These are phyloP conservation scores for Termitomyces sp. DNA, from an alignment of 768 basidiomycete species.

Conservation along the genomic window DNA sequence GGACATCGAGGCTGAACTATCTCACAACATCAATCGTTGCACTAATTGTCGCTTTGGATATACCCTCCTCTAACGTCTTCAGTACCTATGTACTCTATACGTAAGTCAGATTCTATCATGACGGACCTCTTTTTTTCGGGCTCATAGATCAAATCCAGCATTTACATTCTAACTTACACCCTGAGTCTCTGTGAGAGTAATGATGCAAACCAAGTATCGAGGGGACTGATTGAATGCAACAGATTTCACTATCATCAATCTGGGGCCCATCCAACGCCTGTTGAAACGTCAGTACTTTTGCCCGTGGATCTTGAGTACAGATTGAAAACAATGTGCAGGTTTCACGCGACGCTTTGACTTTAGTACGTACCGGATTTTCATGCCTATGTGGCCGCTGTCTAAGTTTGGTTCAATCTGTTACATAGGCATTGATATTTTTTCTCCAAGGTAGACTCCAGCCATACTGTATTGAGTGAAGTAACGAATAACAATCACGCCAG, in stretches of 20 bases:
- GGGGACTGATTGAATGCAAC: conserved; percentile 8
- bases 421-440: conserved; percentile 84
- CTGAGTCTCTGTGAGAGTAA: conserved; percentile 53
- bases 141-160: conserved; percentile 23
- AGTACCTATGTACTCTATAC: conserved; percentile 62
- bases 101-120: conserved; percentile 34
- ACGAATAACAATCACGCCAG: conserved; percentile 27
- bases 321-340: conserved; percentile 29
- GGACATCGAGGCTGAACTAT: conserved; percentile 69
- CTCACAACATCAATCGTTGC: conserved; percentile 62
- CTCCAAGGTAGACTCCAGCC: conserved; percentile 49
- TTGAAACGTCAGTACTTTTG: conserved; percentile 54
- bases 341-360: conserved; percentile 67
- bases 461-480: neutral
- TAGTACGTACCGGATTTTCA: conserved; percentile 40
- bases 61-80: conserved; percentile 52
- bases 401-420: neutral
- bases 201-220: neutral
- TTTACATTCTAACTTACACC: conserved; percentile 60
- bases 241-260: conserved; percentile 67
- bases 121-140: neutral
- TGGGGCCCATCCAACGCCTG: conserved; percentile 43
- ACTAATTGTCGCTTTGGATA: conserved; percentile 55
- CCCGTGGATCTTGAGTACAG: neutral
- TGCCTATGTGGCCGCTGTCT: neutral